Percentiles rank a stretch among this genome's conserved stretches.
These are phyloP conservation scores for Excoecaria agallocha DNA, from an alignment of 345 rosid species.

Conservation along the genomic window DNA sequence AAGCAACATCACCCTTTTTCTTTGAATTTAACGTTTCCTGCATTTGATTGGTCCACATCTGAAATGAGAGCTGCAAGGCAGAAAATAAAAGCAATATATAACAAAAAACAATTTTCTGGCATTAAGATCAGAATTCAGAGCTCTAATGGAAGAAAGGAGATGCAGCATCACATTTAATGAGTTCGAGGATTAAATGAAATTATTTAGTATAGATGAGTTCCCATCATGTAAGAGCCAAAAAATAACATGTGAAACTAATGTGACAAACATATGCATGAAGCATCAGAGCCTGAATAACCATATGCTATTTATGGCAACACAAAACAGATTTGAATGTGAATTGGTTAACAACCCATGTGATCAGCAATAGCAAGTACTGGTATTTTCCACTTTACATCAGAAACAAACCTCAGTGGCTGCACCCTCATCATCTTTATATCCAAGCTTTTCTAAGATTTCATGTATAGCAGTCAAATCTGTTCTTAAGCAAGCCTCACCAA, in stretches of 20 bases:
- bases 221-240: neutral
- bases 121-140: constrained; percentile 9
- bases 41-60: constrained; percentile 85
- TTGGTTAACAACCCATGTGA: neutral
- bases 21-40: constrained; percentile 77
- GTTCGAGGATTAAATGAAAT: neutral
- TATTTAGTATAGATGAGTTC: neutral
- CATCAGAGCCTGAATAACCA: neutral
- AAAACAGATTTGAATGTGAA: neutral
- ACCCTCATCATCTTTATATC: constrained; percentile 83
- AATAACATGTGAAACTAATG: neutral
- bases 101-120: neutral
- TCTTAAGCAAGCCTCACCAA: constrained; percentile 81
- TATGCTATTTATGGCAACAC: neutral
- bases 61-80: constrained; percentile 68
- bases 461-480: constrained; percentile 76
- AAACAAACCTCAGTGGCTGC: constrained; percentile 72
- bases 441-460: constrained; percentile 70
- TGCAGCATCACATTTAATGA: neutral
- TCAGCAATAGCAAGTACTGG: neutral
- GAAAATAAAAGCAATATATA: constrained; percentile 13
- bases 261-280: neutral
- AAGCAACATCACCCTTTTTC: constrained; percentile 81
- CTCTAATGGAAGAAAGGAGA: constrained; percentile 9
- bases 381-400: neutral